These are phyloP conservation scores for Pseudopithomyces maydicus DNA, from an alignment of 2,329 filamentous ascomycete species.

Conservation along the genomic window DNA sequence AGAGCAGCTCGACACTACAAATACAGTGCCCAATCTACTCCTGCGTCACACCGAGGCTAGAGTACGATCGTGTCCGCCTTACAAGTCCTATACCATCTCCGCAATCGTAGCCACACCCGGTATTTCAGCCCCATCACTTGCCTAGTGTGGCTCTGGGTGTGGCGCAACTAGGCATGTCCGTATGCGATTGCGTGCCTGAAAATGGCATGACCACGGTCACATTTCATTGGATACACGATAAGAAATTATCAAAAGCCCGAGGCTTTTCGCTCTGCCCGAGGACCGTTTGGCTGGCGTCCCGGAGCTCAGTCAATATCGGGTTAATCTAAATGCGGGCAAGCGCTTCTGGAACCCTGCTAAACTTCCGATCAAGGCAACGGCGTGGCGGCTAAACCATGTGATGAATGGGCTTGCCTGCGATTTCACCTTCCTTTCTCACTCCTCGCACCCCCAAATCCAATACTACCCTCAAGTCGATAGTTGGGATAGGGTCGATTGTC, in stretches of 20 bases:
- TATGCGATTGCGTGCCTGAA: background rate
- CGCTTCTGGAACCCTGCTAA: conserved; percentile 2
- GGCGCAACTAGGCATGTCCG: background rate
- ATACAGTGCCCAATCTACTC: conserved; percentile 1
- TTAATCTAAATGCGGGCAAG: conserved; percentile 19
- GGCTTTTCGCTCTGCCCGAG: conserved; percentile 8
- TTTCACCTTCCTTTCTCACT: conserved; percentile 16
- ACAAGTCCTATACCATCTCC: background rate
- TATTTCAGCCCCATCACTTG: conserved; percentile 3
- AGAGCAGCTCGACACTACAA: conserved; percentile 1
- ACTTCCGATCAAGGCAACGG: conserved; percentile 14
- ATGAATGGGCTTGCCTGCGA: conserved; percentile 9
- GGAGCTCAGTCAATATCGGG: conserved; percentile 14
- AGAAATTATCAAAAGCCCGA: background rate
- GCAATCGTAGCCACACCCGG: background rate
- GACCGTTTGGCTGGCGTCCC: conserved; percentile 11
- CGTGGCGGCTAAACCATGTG: conserved; percentile 19
- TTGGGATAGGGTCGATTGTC: background rate
- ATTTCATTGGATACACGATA: conserved; percentile 3
- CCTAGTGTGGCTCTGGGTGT: background rate
- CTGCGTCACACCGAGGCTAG: background rate
- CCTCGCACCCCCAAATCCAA: conserved; percentile 11
- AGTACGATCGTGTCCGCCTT: background rate
- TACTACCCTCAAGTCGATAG: conserved; percentile 6
- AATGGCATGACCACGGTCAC: background rate